These are phyloP conservation scores for Phytophthora cactorum DNA, from an alignment of 352 stramenopile genomes.

Conservation along the genomic window DNA sequence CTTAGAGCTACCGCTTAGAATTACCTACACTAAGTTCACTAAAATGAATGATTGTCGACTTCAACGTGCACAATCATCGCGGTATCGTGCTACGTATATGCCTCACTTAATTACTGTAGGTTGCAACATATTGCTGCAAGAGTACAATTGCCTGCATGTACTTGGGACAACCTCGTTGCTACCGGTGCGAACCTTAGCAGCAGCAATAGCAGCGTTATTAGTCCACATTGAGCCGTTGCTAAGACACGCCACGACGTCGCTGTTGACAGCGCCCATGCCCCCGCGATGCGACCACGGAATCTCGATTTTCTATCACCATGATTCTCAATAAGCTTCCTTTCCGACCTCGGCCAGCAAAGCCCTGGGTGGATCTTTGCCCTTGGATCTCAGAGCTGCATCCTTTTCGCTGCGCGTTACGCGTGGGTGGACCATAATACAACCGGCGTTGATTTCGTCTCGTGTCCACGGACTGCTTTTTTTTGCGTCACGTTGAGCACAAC, in stretches of 20 bases:
- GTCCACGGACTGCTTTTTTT: constrained; percentile 11
- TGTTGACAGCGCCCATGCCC: constrained; percentile 2
- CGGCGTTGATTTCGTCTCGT: constrained; percentile 16
- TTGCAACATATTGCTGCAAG: too few species aligned
- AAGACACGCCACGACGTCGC: background rate
- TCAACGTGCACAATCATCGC: constrained; percentile 1
- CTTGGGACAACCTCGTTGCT: background rate
- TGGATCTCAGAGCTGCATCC: constrained; percentile 23
- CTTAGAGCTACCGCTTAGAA: background rate
- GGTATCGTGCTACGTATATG: too few species aligned
- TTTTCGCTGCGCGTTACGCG: constrained; percentile 30
- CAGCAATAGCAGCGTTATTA: background rate
- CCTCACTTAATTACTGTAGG: too few species aligned
- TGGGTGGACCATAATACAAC: constrained; percentile 16
- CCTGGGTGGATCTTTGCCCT: constrained; percentile 16
- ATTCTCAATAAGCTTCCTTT: background rate
- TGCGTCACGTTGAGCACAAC: background rate
- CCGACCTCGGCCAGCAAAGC: too few species aligned
- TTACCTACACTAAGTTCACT: background rate
- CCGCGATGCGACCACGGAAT: constrained; percentile 11
- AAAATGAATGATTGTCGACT: constrained; percentile 1
- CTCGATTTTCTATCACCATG: constrained; percentile 15
- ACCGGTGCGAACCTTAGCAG: background rate
- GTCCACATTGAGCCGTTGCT: background rate
- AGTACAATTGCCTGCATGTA: too few species aligned